These are phyloP conservation scores for Aspergillus neotritici DNA, from an alignment of 2,329 filamentous ascomycete genomes.

Conservation along the genomic window DNA sequence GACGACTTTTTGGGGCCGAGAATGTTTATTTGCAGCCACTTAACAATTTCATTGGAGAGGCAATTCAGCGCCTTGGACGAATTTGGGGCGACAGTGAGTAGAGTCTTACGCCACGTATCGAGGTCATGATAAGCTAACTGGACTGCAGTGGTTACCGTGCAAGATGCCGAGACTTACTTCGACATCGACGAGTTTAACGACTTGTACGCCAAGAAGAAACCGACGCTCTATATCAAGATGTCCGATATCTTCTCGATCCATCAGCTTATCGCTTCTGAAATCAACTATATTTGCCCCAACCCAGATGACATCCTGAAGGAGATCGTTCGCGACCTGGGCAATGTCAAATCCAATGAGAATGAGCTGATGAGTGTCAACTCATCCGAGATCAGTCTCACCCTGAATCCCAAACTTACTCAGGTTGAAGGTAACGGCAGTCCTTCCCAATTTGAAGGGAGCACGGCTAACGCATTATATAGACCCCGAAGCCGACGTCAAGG, in stretches of 20 bases:
- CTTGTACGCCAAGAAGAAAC: slow-evolving; percentile 90
- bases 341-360: slow-evolving; percentile 91
- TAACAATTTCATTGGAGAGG: slow-evolving; percentile 84
- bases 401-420: slow-evolving; percentile 84
- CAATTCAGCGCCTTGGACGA: slow-evolving; percentile 69
- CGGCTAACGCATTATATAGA: slow-evolving; percentile 46
- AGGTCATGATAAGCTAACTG: slow-evolving; percentile 27
- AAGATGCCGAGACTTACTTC: slow-evolving; percentile 83
- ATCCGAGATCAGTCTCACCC: slow-evolving; percentile 82
- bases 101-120: background rate
- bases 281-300: slow-evolving; percentile 68
- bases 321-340: slow-evolving; percentile 87
- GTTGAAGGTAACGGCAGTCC: slow-evolving; percentile 54
- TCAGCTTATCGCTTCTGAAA: slow-evolving; percentile 73
- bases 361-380: slow-evolving; percentile 84
- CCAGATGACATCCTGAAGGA: slow-evolving; percentile 86
- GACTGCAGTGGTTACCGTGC: slow-evolving; percentile 65
- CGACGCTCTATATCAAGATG: slow-evolving; percentile 99
- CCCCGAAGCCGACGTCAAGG: slow-evolving; percentile 84
- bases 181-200: slow-evolving; percentile 99
- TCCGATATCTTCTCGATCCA: slow-evolving; percentile 95
- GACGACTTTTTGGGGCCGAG: slow-evolving; percentile 83
- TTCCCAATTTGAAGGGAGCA: background rate
- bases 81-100: slow-evolving; percentile 62
- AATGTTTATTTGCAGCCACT: slow-evolving; percentile 94